Evolutionary conservation across 2,329 filamentous ascomycete species (phyloP), one percentile per base, ranked within the genome.

Genomic region (Botrytis sinoallii): DNA sequence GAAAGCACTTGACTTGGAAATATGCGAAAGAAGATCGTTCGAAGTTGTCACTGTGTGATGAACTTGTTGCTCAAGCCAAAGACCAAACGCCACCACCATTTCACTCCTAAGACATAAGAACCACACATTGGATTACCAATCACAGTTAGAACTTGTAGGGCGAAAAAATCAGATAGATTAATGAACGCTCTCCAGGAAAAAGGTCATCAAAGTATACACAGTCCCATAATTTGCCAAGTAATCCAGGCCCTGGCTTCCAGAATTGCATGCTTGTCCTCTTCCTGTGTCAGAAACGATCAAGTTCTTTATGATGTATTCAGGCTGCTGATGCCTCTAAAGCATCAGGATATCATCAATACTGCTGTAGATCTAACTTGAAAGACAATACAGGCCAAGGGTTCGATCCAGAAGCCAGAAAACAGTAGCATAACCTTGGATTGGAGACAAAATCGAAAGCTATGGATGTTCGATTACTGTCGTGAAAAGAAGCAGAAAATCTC

Each of bases 91-190:
- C 12, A 52, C 48, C 0, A 52, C 10, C 1, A 52, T 7, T 2
- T 52, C 4, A 14, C 12, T 0, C 12, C 48, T 0, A n/a, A n/a
- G 7, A 3, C 48, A 52, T 25, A n/a, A 52, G 0, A 52, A 4
- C 1, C 44, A 52, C 48, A n/a, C 12, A 7, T 14, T 14, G 25
- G 25, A n/a, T 9, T 7, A 52, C 10, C 4, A 9, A n/a, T 7
- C 10, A 4, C 4, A 52, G 14, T 52, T 52, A 12, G n/a, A 6
- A 14, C 1, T 52, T n/a, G 25, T 3, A 52, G 12, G 16, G 4
- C 46, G 1, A 20, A 25, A 14, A 14, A 25, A 12, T 0, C 9
- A n/a, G 25, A 52, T 5, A 14, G 48, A n/a, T n/a, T 7, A 1
- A n/a, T 52, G 25, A 52, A n/a, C 4, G 48, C 25, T 12, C 25